A percentile compares a stretch with the other conserved stretches of the same genome.
phyloP scores from a whole-genome alignment of 176 grass and related monocot genomes.

The Typha latifolia region DNA sequence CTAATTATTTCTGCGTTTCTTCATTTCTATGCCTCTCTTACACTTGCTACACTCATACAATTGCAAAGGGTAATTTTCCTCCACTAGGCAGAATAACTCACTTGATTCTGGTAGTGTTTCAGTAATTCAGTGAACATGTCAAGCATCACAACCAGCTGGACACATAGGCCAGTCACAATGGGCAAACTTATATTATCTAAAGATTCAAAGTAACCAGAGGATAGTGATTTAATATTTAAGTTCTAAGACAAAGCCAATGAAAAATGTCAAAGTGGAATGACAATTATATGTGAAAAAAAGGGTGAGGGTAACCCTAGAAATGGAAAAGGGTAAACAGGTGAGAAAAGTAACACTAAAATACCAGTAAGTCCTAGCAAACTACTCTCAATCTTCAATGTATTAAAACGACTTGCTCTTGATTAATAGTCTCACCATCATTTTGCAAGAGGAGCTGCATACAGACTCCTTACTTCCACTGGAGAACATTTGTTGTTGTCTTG shows the following conservation, averaged over 20 bases:
- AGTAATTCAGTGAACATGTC: neutral
- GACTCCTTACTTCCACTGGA: conserved; percentile 19
- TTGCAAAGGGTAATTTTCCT: neutral
- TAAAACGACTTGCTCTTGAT: neutral
- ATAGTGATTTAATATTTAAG: neutral
- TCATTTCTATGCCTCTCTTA: too few species aligned
- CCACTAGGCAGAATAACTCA: neutral
- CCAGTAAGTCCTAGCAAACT: neutral
- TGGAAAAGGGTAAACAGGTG: neutral
- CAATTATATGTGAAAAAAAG: neutral
- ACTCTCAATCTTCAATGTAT: neutral
- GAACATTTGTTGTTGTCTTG: conserved; percentile 33
- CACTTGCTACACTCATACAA: neutral
- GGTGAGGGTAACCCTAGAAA: neutral
- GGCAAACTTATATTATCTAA: neutral
- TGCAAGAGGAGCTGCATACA: conserved; percentile 64
- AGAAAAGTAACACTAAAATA: neutral
- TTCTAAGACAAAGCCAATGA: neutral
- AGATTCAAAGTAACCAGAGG: neutral
- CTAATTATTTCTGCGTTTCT: too few species aligned
- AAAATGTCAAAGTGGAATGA: neutral
- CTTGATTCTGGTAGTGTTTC: neutral
- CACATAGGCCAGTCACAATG: neutral
- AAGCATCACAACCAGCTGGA: neutral
- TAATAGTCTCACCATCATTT: conserved; percentile 55